These are phyloP conservation scores for Microdochium bolleyi DNA, from an alignment of 2,329 filamentous ascomycete genomes.

Conservation along the genomic window DNA sequence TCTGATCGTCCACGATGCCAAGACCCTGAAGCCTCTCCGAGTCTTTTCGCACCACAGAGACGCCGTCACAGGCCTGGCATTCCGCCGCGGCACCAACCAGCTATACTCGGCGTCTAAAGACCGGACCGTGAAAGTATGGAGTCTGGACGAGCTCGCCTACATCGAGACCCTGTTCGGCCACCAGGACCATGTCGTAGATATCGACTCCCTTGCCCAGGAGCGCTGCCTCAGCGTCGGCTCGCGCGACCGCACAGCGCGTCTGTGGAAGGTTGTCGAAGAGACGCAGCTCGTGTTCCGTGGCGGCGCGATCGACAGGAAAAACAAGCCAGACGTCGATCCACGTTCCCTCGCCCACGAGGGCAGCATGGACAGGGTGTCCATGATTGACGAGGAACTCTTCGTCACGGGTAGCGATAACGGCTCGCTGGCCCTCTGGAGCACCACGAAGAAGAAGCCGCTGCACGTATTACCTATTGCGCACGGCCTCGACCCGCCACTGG, in stretches of 20 bases:
- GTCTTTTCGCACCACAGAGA: constrained; percentile 91
- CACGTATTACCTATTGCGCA: constrained; percentile 75
- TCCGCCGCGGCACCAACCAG: constrained; percentile 82
- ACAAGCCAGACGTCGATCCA: constrained; percentile 29
- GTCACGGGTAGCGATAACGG: constrained; percentile 93
- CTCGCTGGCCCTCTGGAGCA: constrained; percentile 75
- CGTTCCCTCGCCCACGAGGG: constrained; percentile 62
- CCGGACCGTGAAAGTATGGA: constrained; percentile 93
- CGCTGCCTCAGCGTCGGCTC: constrained; percentile 87
- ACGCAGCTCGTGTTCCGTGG: constrained; percentile 92
- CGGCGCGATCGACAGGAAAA: constrained; percentile 49
- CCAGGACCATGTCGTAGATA: constrained; percentile 80
- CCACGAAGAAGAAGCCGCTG: constrained; percentile 91
- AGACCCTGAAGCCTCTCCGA: constrained; percentile 67
- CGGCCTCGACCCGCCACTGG: constrained; percentile 68
- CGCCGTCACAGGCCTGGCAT: constrained; percentile 75
- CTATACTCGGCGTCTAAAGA: constrained; percentile 87
- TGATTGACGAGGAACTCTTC: constrained; percentile 82
- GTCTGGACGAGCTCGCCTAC: constrained; percentile 83
- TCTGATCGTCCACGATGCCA: constrained; percentile 82
- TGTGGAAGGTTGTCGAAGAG: constrained; percentile 97
- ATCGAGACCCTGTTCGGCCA: constrained; percentile 95
- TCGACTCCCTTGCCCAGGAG: constrained; percentile 77
- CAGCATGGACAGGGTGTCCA: constrained; percentile 84
- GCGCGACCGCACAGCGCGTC: constrained; percentile 79